Evolutionary conservation across 2,329 filamentous ascomycete genomes (phyloP).

Genomic region (Penicillium sp.): DNA sequence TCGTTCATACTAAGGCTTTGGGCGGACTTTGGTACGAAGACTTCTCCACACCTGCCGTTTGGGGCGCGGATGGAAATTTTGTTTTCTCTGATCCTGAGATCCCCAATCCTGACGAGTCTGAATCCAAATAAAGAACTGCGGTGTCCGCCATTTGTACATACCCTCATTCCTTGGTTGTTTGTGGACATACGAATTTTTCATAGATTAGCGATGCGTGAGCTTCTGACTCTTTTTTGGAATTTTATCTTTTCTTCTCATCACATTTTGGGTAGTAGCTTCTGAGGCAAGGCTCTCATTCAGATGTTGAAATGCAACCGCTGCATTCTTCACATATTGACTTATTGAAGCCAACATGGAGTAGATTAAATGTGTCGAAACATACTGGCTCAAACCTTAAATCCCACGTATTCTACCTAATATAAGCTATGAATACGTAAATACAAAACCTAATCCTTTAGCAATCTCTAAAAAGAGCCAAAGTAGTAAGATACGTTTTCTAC

Average conservation of each 20-base stretch:
- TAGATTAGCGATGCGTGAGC: background rate
- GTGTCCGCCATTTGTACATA: background rate
- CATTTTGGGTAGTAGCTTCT: background rate
- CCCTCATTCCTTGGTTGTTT: background rate
- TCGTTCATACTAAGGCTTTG: constrained; percentile 36
- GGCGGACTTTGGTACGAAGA: constrained; percentile 44
- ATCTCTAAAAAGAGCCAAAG: too few species aligned
- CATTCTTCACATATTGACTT: too few species aligned
- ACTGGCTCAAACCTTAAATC: too few species aligned
- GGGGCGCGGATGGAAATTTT: constrained; percentile 13
- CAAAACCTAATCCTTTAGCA: too few species aligned
- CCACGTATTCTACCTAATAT: too few species aligned
- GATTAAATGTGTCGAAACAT: too few species aligned
- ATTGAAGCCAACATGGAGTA: too few species aligned
- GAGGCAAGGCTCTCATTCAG: too few species aligned
- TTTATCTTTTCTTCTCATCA: background rate
- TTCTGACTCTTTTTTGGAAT: background rate
- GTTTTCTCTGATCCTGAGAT: constrained; percentile 14
- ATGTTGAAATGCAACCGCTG: too few species aligned
- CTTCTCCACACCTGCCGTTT: constrained; percentile 29
- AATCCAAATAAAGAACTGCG: constrained; percentile 1
- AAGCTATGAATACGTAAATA: too few species aligned
- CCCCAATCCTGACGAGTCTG: background rate
- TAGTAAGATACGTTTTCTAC: too few species aligned
- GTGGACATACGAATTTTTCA: background rate